Conservation (phyloP, 768 basidiomycete genomes). For the Rhodotorula kratochvilovae region DNA sequence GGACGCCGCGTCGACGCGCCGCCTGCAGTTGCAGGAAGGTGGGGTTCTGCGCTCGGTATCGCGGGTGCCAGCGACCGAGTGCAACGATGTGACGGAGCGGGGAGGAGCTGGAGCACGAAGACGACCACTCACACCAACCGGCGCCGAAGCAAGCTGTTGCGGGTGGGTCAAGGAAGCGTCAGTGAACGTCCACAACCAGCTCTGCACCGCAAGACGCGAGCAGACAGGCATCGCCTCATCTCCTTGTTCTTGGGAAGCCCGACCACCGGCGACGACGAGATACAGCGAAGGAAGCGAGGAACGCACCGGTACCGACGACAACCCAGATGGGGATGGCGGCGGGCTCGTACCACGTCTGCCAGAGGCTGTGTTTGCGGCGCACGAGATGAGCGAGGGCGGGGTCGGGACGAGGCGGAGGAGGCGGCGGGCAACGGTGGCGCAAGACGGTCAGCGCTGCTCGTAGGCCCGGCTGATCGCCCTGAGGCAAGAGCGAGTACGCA, state of each 20-base stretch:
- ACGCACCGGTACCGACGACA: slow-evolving; percentile 31
- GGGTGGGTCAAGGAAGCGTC: not conserved
- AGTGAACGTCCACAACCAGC: not conserved
- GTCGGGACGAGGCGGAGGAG: no score
- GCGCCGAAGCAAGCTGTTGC: slow-evolving; percentile 19
- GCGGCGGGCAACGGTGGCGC: not conserved
- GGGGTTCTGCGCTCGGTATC: no score
- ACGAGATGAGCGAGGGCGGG: not conserved
- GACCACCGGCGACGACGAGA: not conserved
- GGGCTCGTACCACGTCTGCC: slow-evolving; percentile 31
- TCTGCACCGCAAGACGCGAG: fast-evolving
- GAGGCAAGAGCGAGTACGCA: not conserved
- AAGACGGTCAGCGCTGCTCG: not conserved
- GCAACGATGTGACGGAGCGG: no score
- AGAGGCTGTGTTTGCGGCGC: not conserved
- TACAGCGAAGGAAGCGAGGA: not conserved
- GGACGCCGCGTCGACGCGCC: no score
- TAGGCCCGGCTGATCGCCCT: no score
- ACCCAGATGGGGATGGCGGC: slow-evolving; percentile 32
- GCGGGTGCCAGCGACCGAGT: no score
- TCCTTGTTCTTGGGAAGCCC: not conserved
- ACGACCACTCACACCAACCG: slow-evolving; percentile 8
- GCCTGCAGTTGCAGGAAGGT: no score
- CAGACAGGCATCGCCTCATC: not conserved
- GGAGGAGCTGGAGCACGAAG: no score